Conservation (phyloP, 805 yeast species). For the Starmerella khaoyaiensis region DNA sequence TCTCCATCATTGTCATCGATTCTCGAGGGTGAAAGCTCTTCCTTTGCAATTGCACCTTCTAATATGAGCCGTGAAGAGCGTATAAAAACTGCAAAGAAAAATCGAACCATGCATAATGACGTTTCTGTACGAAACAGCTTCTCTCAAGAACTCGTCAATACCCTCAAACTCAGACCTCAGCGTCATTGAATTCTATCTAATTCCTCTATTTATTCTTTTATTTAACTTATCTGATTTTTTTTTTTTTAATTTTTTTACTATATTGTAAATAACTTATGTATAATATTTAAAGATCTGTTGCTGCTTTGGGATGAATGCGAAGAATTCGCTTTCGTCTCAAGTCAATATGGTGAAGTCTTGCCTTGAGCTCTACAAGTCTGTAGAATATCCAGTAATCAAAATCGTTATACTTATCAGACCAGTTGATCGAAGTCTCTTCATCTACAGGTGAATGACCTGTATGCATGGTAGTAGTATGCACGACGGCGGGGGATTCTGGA, state of each 20-base stretch:
- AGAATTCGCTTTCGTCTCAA: background rate
- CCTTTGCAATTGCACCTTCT: constrained; percentile 1
- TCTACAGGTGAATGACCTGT: no score
- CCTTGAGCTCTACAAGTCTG: constrained; percentile 4
- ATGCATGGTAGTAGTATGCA: no score
- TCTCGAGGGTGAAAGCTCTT: constrained; percentile 12
- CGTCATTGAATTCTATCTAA: background rate
- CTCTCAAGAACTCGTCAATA: no score
- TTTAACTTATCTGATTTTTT: background rate
- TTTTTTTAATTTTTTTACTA: background rate
- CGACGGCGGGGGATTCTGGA: no score
- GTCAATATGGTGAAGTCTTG: background rate
- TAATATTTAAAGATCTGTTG: no score
- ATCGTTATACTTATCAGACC: constrained; percentile 1
- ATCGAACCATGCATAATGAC: no score
- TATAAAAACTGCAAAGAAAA: constrained; percentile 6
- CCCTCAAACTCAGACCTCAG: no score
- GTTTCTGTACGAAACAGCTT: no score
- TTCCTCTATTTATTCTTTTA: background rate
- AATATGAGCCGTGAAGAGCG: constrained; percentile 17
- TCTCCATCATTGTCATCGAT: constrained; percentile 2
- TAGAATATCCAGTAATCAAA: constrained; percentile 14
- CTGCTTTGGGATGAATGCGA: no score
- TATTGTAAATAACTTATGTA: no score
- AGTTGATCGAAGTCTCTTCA: no score